These are phyloP conservation scores for Tanozyma kutaoensis DNA, from an alignment of 805 yeast genomes.

Conservation along the genomic window DNA sequence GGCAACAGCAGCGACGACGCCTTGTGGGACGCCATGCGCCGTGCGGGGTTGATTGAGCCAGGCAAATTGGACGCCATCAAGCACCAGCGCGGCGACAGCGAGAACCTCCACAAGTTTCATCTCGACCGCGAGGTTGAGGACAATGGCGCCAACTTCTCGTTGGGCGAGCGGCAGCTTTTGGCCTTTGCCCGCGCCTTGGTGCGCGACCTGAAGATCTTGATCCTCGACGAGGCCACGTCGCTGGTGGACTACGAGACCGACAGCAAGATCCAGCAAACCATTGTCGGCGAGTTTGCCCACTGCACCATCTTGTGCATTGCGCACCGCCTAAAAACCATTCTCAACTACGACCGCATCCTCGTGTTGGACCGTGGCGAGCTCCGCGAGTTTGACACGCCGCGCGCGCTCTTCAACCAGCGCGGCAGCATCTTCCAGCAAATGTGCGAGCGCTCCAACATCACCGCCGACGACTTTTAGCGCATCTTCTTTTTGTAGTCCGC, in stretches of 20 bases:
- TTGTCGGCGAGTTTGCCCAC: constrained; percentile 15
- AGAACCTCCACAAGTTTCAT: constrained; percentile 19
- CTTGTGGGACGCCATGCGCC: constrained; percentile 58
- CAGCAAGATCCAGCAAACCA: constrained; percentile 19
- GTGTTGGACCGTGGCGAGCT: constrained; percentile 21
- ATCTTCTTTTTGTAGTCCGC: constrained; percentile 62
- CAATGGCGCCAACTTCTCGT: constrained; percentile 21
- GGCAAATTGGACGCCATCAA: constrained; percentile 23
- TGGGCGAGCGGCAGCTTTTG: constrained; percentile 25
- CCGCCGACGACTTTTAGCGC: constrained; percentile 21
- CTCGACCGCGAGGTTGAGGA: constrained; percentile 21
- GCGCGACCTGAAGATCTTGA: constrained; percentile 21
- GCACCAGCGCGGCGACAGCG: constrained; percentile 42
- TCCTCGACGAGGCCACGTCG: constrained; percentile 26
- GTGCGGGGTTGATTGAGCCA: constrained; percentile 47
- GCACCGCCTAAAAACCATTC: constrained; percentile 23
- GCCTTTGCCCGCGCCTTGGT: constrained; percentile 26
- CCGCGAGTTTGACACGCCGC: constrained; percentile 21
- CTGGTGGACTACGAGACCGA: constrained; percentile 27
- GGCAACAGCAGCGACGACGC: constrained; percentile 37
- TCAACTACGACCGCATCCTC: constrained; percentile 20
- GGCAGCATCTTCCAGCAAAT: constrained; percentile 17
- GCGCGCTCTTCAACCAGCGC: constrained; percentile 10
- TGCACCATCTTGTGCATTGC: constrained; percentile 26
- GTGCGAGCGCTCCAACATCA: constrained; percentile 24